Base-by-base conservation (phyloP, 768 basidiomycete species). In the Termitomyces sp. region DNA sequence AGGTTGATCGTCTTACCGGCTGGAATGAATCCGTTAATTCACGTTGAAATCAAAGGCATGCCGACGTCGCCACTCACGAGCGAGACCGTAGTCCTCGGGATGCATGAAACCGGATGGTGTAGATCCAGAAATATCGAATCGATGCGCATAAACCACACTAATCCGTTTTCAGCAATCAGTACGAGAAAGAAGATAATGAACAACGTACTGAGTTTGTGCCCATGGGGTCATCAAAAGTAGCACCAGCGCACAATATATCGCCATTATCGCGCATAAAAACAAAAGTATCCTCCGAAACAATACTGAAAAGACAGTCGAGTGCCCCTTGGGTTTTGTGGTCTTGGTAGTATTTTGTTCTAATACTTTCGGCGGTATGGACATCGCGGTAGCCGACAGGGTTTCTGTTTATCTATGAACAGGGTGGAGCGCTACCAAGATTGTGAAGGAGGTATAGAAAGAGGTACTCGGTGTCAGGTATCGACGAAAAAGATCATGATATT, bases 1-100 rank as follows among this genome's bases (percentile, higher is more conserved):
- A 86, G 63, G 61, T 88, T 85, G 32, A 79, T 72, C 0, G 84
- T 79, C 64, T 86, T 88, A 43, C 78, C 80, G 25, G 84, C 85
- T 86, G 27, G n/a, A 17, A 40, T 17, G 27, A 37, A 41, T 44
- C 40, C 19, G 51, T 40, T 14, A 42, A 19, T 16, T 27, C 21
- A 25, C 41, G 34, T 28, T 21, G 40, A 17, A n/a, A 28, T n/a
- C 35, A n/a, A 27, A 35, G 49, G n/a, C 19, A 27, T 27, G n/a
- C 8, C 46, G 19, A 37, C 41, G 8, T 37, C 6, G 8, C 5
- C 27, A 62, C 74, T 71, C 49, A 77, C 76, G 76, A 55, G 76
- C 74, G 42, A 77, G 57, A 16, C 76, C 76, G 59, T 75, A 73
- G 56, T 72, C 59, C 61, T 76, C 76, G 43, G 76, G 73, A 54